These are phyloP conservation scores for Datura wrightii DNA, from an alignment of 257 asterid species.

Conservation along the genomic window DNA sequence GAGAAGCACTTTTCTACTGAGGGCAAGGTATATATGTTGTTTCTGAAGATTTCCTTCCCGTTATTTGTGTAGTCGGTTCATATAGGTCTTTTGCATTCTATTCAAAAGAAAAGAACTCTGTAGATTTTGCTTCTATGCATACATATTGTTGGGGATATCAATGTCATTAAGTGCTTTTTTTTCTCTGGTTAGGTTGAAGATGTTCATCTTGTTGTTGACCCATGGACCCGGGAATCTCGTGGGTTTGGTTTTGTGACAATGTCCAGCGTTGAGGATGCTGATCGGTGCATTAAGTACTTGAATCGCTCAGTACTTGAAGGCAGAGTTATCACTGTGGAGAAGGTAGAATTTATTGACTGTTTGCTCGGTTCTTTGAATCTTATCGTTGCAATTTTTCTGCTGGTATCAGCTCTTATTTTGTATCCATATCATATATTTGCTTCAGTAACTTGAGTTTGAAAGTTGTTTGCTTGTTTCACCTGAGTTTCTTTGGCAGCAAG, in stretches of 20 bases:
- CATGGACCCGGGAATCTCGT: slow-evolving; percentile 82
- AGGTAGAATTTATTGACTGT: slow-evolving; percentile 49
- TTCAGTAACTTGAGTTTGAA: slow-evolving; percentile 41
- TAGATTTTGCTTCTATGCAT: neutral
- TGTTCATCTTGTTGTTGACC: slow-evolving; percentile 84
- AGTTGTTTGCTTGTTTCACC: slow-evolving; percentile 48
- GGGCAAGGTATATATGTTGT: slow-evolving; percentile 60
- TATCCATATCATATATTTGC: neutral
- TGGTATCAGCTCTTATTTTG: neutral
- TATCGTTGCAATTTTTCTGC: neutral
- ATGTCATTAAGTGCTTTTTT: neutral
- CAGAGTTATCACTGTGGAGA: slow-evolving; percentile 89
- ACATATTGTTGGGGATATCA: neutral
- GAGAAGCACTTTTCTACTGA: slow-evolving; percentile 84
- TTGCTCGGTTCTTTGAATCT: neutral
- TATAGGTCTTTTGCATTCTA: neutral
- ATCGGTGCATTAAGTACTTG: slow-evolving; percentile 79
- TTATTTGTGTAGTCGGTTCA: neutral
- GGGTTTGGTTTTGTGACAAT: slow-evolving; percentile 93
- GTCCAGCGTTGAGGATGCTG: slow-evolving; percentile 73
- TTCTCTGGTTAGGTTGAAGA: slow-evolving; percentile 63
- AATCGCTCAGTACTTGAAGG: slow-evolving; percentile 86
- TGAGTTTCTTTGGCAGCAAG: slow-evolving; percentile 85
- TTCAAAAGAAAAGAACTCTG: neutral
- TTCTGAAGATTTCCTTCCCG: neutral